Percentiles rank a stretch among this genome's conserved stretches.
Evolutionary conservation across 73 alveolate species (phyloP).

Genomic region (Tetrahymena borealis): DNA sequence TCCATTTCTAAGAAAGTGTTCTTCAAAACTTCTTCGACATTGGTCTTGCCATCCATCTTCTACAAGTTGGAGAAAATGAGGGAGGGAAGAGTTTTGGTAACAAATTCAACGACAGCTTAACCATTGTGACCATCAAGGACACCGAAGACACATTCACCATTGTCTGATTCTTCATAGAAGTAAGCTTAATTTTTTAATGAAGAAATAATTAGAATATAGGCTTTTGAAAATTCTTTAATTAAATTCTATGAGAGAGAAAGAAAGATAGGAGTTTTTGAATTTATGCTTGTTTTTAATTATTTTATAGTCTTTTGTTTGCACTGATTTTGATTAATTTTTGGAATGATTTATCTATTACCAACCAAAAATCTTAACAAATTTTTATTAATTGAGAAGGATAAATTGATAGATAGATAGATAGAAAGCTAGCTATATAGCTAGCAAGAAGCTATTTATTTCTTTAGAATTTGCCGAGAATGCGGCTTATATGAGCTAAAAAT

Average conservation of each 20-base stretch:
- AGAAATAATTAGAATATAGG: background rate
- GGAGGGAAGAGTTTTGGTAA: constrained; percentile 65
- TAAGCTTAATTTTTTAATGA: background rate
- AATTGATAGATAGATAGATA: too few relatives aligned
- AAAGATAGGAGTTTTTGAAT: background rate
- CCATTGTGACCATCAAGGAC: constrained; percentile 99
- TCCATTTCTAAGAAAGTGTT: background rate
- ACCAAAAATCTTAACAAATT: background rate
- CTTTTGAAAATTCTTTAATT: background rate
- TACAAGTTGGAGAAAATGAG: background rate
- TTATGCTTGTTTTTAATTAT: background rate
- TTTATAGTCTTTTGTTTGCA: background rate
- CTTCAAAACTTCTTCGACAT: background rate
- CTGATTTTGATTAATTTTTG: background rate
- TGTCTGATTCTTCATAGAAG: background rate
- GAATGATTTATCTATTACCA: background rate
- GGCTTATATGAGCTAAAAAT: too few relatives aligned
- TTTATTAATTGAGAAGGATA: background rate
- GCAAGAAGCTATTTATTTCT: too few relatives aligned
- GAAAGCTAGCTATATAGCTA: too few relatives aligned
- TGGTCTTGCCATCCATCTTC: background rate
- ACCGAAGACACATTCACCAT: constrained; percentile 60
- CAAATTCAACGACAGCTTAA: constrained; percentile 71
- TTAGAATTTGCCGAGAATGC: too few relatives aligned
- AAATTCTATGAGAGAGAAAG: background rate